Evolutionary conservation across 2,329 filamentous ascomycete genomes (phyloP), one percentile per base, ranked within the genome.

Genomic region (Blastomyces gilchristii): DNA sequence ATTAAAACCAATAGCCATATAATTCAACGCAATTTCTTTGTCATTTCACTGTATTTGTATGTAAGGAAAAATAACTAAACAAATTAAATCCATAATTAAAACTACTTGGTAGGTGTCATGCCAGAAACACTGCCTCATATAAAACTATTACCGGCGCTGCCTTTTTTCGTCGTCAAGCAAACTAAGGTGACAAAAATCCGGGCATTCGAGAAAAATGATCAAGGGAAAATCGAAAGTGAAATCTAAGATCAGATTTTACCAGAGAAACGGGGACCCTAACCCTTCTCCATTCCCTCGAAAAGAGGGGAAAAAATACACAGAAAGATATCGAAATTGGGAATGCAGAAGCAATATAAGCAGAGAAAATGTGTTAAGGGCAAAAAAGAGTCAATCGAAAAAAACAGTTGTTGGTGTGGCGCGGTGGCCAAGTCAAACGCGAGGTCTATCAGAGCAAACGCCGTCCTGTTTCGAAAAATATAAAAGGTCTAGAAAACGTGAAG

Each of bases 391-490:
- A 37, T 37, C 34, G 34, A 34, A 34, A 54, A 31, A 47, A 4
- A 16, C 2, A 59, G 25, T 59, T 25, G 57, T 59, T n/a, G 22
- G 28, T 22, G n/a, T 31, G 57, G 57, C 41, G 9, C 14, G 43
- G 39, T 47, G 47, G 28, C 57, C 57, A 47, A 34, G 31, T 59
- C 31, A 22, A 59, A 59, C 57, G 57, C 57, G 22, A 47, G 34
- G 49, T 61, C 58, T 61, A 61, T 61, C 47, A 61, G 31, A 28
- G 4, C 28, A 61, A 61, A 61, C 58, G 58, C 58, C 58, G 18
- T 53, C 45, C 45, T 18, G 50, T 52, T 47, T 61, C n/a, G 28
- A 54, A 45, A 18, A 18, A 12, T 34, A 37, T 5, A 54, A 54
- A 34, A 16, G 6, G 8, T 54, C 31, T 54, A 31, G 14, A 34